phyloP scores from a whole-genome alignment of 2,329 filamentous ascomycete species.

The Sporothrix luriei region DNA sequence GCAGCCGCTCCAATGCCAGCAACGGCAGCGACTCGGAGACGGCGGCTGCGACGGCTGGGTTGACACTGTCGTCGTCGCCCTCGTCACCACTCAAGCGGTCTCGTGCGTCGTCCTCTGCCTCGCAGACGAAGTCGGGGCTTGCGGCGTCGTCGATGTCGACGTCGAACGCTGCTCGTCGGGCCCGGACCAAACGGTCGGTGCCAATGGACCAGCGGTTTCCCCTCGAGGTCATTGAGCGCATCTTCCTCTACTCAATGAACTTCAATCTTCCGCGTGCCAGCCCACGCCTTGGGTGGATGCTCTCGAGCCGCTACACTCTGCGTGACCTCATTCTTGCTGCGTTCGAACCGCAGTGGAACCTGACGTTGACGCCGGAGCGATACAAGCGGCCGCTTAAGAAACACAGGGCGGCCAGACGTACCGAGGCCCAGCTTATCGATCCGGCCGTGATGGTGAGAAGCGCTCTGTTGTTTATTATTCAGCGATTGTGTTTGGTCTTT shows the following conservation, averaged over 20 bases:
- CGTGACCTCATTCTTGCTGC: conserved; percentile 44
- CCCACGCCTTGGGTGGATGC: conserved; percentile 49
- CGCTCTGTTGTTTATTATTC: background rate
- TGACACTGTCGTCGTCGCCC: background rate
- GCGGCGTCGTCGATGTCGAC: background rate
- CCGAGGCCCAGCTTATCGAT: background rate
- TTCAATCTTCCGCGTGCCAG: conserved; percentile 52
- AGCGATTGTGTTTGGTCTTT: background rate
- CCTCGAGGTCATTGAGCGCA: conserved; percentile 56
- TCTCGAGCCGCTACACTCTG: conserved; percentile 48
- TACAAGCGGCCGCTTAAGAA: background rate
- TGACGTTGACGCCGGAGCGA: conserved; percentile 11
- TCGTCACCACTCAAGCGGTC: conserved; percentile 22
- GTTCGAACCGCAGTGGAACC: conserved; percentile 49
- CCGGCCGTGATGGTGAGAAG: conserved; percentile 14
- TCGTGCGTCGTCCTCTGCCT: conserved; percentile 1
- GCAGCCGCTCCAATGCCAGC: conserved; percentile 30
- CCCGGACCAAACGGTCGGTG: conserved; percentile 8
- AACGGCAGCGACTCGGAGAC: background rate
- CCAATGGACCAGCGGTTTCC: conserved; percentile 46
- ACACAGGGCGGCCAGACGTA: background rate
- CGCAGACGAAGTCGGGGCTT: background rate
- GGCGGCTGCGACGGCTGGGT: background rate
- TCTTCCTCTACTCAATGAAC: conserved; percentile 56
- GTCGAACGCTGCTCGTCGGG: background rate